A percentile compares a stretch with the other conserved stretches of the same genome.
phyloP scores from a whole-genome alignment of 2,329 filamentous ascomycete species.

The Myriosclerotinia duriaeana region DNA sequence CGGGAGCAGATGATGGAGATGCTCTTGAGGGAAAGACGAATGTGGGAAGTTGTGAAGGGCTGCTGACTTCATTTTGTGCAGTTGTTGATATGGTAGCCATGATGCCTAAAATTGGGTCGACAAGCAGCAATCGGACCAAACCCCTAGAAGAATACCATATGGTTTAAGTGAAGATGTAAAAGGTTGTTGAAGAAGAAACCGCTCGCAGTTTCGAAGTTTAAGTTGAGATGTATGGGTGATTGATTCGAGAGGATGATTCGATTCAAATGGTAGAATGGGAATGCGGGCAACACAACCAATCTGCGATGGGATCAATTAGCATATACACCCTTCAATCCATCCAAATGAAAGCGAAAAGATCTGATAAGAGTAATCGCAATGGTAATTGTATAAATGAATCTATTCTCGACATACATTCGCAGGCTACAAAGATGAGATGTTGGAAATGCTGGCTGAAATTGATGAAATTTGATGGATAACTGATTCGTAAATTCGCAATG shows the following conservation, averaged over 20 bases:
- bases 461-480: conserved; percentile 11
- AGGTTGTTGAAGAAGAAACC: conserved; percentile 13
- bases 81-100: conserved; percentile 24
- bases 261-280: conserved; percentile 3
- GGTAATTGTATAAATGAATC: background rate
- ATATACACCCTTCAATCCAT: conserved; percentile 1
- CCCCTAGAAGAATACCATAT: conserved; percentile 22
- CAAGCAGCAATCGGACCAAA: conserved; percentile 21
- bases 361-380: background rate
- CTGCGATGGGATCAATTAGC: conserved; percentile 20
- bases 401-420: conserved; percentile 12
- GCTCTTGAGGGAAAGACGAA: conserved; percentile 35
- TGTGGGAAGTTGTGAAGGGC: conserved; percentile 32
- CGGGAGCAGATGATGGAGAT: conserved; percentile 28
- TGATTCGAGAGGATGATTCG: conserved; percentile 8
- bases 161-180: conserved; percentile 10
- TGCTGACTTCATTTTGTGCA: conserved; percentile 17
- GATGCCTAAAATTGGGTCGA: conserved; percentile 20
- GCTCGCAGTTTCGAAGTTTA: conserved; percentile 15
- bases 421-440: conserved; percentile 2
- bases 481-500: conserved; percentile 11
- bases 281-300: conserved; percentile 21
- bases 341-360: background rate
- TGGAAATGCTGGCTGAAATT: conserved; percentile 11
- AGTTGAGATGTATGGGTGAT: conserved; percentile 1